These are phyloP conservation scores for Nissolia schottii DNA, from an alignment of 306 rosid species.

Conservation along the genomic window DNA sequence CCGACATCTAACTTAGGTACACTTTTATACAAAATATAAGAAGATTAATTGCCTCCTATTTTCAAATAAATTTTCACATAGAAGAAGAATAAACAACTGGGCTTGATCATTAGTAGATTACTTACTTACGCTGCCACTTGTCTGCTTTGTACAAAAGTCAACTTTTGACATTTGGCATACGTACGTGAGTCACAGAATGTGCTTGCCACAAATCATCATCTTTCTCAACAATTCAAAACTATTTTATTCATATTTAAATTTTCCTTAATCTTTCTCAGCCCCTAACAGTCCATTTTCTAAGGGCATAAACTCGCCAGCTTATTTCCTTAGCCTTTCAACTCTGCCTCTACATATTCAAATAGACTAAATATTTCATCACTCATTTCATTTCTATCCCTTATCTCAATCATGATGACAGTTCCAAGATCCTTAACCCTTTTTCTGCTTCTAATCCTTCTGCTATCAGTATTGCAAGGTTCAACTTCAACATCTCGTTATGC, in stretches of 20 bases:
- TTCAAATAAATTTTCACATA: neutral
- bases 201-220: slow-evolving; percentile 9
- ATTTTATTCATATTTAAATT: neutral
- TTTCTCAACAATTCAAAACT: neutral
- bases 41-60: neutral
- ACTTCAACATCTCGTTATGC: slow-evolving; percentile 29
- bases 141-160: slow-evolving; percentile 36
- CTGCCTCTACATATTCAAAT: neutral
- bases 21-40: no score
- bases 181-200: slow-evolving; percentile 5
- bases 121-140: neutral
- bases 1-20: no score
- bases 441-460: slow-evolving; percentile 27
- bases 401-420: slow-evolving; percentile 30
- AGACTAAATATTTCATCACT: neutral
- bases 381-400: neutral
- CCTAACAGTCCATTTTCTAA: neutral
- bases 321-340: slow-evolving; percentile 4
- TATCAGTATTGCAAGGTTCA: slow-evolving; percentile 32
- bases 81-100: slow-evolving; percentile 2
- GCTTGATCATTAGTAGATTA: neutral
- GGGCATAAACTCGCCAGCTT: neutral
- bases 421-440: slow-evolving; percentile 25
- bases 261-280: neutral
- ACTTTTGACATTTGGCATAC: slow-evolving; percentile 35